These are phyloP conservation scores for Pulveroboletus ravenelii DNA, from an alignment of 768 basidiomycete species.

Conservation along the genomic window DNA sequence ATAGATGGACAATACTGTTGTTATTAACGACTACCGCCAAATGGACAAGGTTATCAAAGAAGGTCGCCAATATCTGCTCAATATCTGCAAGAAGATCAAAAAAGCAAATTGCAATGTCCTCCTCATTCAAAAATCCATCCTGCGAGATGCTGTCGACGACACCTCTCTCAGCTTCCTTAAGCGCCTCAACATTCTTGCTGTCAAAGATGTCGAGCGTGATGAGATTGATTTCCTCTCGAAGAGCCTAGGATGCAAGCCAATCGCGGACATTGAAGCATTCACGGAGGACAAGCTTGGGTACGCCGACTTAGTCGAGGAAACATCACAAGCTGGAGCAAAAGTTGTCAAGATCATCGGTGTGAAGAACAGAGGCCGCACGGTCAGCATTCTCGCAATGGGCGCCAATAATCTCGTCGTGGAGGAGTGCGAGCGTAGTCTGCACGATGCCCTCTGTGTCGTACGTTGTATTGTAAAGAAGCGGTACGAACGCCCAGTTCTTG, in stretches of 20 bases:
- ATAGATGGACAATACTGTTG: slow-evolving; percentile 99
- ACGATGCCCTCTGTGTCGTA: slow-evolving; percentile 98
- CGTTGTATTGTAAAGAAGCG: slow-evolving; percentile 97
- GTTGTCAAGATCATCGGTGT: slow-evolving; percentile 94
- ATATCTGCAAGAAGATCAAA: slow-evolving; percentile 98
- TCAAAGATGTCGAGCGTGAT: slow-evolving; percentile 97
- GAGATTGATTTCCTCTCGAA: slow-evolving; percentile 97
- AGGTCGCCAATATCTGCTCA: slow-evolving; percentile 95
- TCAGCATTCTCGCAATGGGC: slow-evolving; percentile 93
- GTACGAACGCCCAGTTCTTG: slow-evolving; percentile 39
- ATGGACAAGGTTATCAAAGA: slow-evolving; percentile 99
- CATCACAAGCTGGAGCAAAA: slow-evolving; percentile 74
- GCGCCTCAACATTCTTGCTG: slow-evolving; percentile 90
- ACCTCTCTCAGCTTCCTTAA: slow-evolving; percentile 96
- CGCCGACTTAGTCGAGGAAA: slow-evolving; percentile 93
- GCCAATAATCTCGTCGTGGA: slow-evolving; percentile 90
- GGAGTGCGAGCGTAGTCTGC: slow-evolving; percentile 94
- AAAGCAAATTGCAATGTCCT: slow-evolving; percentile 99
- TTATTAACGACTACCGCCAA: slow-evolving; percentile 98
- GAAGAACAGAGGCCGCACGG: slow-evolving; percentile 90
- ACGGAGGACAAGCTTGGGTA: slow-evolving; percentile 97
- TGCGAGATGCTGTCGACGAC: slow-evolving; percentile 98
- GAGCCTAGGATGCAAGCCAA: slow-evolving; percentile 90
- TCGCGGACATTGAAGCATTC: slow-evolving; percentile 97
- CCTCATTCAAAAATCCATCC: slow-evolving; percentile 98